Base-by-base conservation (phyloP, 2,329 filamentous ascomycete genomes). In the Dactylella cylindrospora region DNA sequence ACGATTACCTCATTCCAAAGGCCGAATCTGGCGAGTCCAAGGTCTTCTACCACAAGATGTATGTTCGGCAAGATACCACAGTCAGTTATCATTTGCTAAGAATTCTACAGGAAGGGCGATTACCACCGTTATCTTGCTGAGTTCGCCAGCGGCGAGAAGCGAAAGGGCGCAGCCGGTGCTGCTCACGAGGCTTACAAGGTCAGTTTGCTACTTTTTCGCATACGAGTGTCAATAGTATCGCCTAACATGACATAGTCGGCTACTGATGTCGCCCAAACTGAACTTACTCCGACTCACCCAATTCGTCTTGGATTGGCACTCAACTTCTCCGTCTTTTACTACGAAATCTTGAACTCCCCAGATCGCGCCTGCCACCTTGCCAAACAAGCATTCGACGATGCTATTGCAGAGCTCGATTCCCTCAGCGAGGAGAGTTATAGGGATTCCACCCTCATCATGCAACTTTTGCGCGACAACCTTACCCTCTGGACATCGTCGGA, bases 1-100 rank as follows among this genome's bases (percentile, higher is more conserved):
- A 96, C 79, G 78, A 91, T 78, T 87, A 91, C 79, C 81, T 97
- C 72, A 96, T 97, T 72, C 88, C 89, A 71, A 93, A 88, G 71
- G 91, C 91, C 70, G 86, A 93, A 81, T 89, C 84, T 72, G 91
- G 90, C 77, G 91, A 97, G 81, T 95, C 90, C 72, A 96, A 96
- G 84, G 91, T 97, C 71, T 97, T 97, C 80, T 96, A 96, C 80
- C 90, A 97, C 86, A 97, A 97, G 86, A 97, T 97, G 90, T 94
- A 76, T 70, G 82, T 74, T 61, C 65, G 33, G 6, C 23, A 53
- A 31, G 39, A 26, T 19, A 15, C 28, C 31, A 7, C 19, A 25
- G n/a, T 33, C 23, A n/a, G n/a, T n/a, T n/a, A n/a, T n/a, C n/a
- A n/a, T n/a, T 12, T 44, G 15, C 47, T 65, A n/a, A 65, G n/a